Percentiles rank a stretch among this genome's conserved stretches.
phyloP scores from a whole-genome alignment of 345 rosid species.

The Eucalyptus sp. region DNA sequence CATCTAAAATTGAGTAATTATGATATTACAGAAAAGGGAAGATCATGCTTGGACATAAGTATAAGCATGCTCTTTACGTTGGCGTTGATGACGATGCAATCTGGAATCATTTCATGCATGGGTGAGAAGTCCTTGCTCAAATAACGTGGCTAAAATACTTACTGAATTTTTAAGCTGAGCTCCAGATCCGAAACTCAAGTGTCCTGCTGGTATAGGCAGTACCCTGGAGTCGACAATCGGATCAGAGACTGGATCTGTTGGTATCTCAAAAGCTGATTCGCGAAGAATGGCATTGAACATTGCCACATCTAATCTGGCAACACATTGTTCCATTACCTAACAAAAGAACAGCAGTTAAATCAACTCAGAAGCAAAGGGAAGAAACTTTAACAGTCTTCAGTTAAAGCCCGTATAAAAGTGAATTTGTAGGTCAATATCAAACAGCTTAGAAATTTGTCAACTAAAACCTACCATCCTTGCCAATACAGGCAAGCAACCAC shows the following conservation, averaged over 20 bases:
- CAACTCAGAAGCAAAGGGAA: not conserved
- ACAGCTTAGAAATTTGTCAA: not conserved
- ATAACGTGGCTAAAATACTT: not conserved
- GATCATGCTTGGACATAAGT: not conserved
- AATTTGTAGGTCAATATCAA: not conserved
- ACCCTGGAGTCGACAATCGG: constrained; percentile 82
- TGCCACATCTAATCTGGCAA: constrained; percentile 81
- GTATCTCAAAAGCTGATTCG: constrained; percentile 87
- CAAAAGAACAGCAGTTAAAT: not conserved
- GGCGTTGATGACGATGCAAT: not conserved
- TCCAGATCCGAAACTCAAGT: constrained; percentile 96
- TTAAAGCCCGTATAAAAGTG: not conserved
- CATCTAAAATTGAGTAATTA: not conserved
- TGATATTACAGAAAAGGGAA: not conserved
- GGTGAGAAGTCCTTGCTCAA: not conserved
- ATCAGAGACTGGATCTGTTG: constrained; percentile 92
- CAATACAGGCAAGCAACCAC: constrained; percentile 83
- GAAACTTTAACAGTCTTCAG: not conserved
- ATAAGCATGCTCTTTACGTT: not conserved
- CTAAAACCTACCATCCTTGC: constrained; percentile 49
- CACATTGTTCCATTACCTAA: constrained; percentile 85
- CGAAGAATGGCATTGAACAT: constrained; percentile 96
- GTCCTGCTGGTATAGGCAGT: constrained; percentile 90
- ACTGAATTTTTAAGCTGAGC: constrained; percentile 95
- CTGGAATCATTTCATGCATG: not conserved